These are phyloP conservation scores for Fusarium domesticum DNA, from an alignment of 2,329 filamentous ascomycete genomes.

Conservation along the genomic window DNA sequence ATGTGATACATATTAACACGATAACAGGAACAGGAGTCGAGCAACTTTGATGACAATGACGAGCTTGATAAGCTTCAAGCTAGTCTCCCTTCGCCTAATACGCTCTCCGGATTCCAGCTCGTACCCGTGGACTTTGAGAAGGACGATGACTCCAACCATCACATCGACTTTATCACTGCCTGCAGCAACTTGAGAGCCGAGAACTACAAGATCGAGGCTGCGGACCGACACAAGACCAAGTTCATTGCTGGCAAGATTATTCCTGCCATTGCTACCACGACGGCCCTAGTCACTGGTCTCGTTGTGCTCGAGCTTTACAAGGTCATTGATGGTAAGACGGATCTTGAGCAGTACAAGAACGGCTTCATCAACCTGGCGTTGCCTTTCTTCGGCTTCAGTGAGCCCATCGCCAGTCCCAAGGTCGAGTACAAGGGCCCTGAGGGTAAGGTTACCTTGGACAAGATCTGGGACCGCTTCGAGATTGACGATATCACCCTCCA, in stretches of 20 bases:
- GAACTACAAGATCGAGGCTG: constrained; percentile 94
- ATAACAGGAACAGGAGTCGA: constrained; percentile 77
- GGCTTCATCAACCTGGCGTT: constrained; percentile 95
- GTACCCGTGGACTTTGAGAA: constrained; percentile 96
- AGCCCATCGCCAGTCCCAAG: constrained; percentile 92
- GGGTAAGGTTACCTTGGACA: constrained; percentile 82
- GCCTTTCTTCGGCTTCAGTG: constrained; percentile 97
- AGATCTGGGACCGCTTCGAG: constrained; percentile 98
- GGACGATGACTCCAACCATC: constrained; percentile 95
- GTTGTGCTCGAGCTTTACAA: constrained; percentile 95
- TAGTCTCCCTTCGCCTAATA: constrained; percentile 73
- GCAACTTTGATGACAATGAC: constrained; percentile 66
- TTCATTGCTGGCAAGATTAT: constrained; percentile 99
- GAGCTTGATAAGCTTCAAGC: constrained; percentile 71
- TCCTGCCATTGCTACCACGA: constrained; percentile 95
- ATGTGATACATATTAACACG: constrained; percentile 7
- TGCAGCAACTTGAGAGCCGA: constrained; percentile 94
- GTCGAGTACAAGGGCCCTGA: constrained; percentile 79
- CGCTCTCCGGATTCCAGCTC: constrained; percentile 82
- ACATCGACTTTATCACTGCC: constrained; percentile 98
- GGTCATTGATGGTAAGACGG: constrained; percentile 91
- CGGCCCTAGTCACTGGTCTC: constrained; percentile 88
- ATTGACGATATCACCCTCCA: constrained; percentile 78
- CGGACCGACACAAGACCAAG: constrained; percentile 96
- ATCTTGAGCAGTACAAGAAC: constrained; percentile 99